Conservation (phyloP, 1,284 basidiomycete species). For the Testicularia cyperi region DNA sequence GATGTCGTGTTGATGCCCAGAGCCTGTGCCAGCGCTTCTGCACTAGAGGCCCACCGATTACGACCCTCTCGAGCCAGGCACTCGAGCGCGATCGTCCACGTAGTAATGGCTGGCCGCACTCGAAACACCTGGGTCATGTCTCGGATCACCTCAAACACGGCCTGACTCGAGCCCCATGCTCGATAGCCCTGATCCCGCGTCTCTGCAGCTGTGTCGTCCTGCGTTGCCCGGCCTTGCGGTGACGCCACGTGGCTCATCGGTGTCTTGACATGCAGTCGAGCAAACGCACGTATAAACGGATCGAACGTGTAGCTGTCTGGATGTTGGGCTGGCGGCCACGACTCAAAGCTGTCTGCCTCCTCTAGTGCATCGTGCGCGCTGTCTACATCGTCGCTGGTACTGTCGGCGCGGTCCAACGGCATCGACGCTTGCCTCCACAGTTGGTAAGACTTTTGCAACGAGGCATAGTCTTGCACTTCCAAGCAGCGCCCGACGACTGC, state of each 20-base stretch:
- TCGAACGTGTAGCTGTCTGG: constrained; percentile 28
- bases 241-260: too few relatives aligned
- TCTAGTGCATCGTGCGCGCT: background rate
- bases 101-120: constrained; percentile 12
- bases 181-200: constrained; percentile 1
- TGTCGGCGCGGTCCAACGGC: too few relatives aligned
- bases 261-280: constrained; percentile 6
- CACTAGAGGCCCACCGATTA: constrained; percentile 8
- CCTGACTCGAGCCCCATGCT: constrained; percentile 20
- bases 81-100: constrained; percentile 38
- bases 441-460: constrained; percentile 8
- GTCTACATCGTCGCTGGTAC: background rate
- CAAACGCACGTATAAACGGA: constrained; percentile 24
- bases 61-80: constrained; percentile 21
- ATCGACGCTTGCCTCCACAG: constrained; percentile 13
- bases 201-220: too few relatives aligned
- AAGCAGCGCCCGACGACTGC: constrained; percentile 13
- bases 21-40: constrained; percentile 5
- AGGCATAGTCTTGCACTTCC: constrained; percentile 12
- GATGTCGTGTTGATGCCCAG: constrained; percentile 25
- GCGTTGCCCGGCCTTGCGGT: background rate
- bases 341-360: constrained; percentile 6
- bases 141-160: constrained; percentile 15
- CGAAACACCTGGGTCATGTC: constrained; percentile 26
- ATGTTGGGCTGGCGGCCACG: constrained; percentile 23